phyloP scores from a whole-genome alignment of 1,284 basidiomycete genomes.

The Marasmius sp. region DNA sequence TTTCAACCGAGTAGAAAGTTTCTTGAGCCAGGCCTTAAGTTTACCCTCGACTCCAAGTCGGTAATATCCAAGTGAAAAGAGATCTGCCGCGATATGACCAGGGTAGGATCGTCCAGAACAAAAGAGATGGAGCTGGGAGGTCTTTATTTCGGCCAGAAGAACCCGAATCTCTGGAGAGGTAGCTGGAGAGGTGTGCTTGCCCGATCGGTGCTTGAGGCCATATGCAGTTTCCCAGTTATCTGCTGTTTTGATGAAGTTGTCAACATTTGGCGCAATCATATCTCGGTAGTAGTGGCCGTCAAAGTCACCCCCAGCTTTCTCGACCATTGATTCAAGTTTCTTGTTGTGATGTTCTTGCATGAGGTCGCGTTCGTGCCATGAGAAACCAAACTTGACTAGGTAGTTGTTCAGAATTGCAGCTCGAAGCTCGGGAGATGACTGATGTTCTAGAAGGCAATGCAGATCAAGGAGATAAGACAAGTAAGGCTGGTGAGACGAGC shows the following conservation, averaged over 20 bases:
- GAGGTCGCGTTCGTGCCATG: not conserved
- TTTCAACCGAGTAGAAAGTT: not conserved
- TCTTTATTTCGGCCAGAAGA: not conserved
- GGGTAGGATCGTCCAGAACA: not conserved
- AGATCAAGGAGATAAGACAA: not conserved
- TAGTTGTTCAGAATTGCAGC: conserved; percentile 5
- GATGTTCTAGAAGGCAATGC: not conserved
- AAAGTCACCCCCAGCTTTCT: not conserved
- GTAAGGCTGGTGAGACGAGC: not conserved
- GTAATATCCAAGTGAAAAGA: not conserved
- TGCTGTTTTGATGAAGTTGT: not conserved
- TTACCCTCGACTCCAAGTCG: not conserved
- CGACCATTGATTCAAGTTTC: conserved; percentile 2
- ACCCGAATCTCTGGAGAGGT: not conserved
- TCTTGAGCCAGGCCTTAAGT: not conserved
- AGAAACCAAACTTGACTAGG: conserved; percentile 4
- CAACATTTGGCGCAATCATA: conserved; percentile 2
- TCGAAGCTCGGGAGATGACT: not conserved
- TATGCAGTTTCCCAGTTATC: not conserved
- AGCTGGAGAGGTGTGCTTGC: not conserved
- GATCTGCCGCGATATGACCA: not conserved
- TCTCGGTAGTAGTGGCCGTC: not conserved
- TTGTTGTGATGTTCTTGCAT: conserved; percentile 1
- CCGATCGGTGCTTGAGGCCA: not conserved
- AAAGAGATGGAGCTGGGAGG: not conserved